These are phyloP conservation scores for Podospora bellae-mahoneyi DNA, from an alignment of 495 filamentous ascomycete species.

Conservation along the genomic window DNA sequence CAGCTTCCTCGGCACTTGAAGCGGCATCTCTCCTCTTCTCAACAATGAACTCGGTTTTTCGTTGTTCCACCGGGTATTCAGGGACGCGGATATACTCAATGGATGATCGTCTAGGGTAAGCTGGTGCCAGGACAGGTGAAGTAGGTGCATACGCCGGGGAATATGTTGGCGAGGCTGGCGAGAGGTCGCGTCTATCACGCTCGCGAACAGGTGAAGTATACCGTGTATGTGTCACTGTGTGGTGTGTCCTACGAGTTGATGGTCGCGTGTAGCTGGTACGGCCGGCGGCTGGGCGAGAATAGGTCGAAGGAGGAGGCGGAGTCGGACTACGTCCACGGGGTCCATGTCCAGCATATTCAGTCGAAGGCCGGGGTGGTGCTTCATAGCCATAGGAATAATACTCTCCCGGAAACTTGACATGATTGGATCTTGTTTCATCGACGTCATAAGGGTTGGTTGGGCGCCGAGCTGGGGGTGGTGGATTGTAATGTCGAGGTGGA, in stretches of 20 bases:
- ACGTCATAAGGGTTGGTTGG: neutral
- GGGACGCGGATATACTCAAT: neutral
- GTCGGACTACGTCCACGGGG: too few species aligned
- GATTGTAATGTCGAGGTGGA: neutral
- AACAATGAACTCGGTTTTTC: neutral
- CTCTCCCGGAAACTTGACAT: neutral
- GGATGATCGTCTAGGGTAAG: neutral
- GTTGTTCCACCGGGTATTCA: neutral
- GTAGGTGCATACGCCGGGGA: neutral
- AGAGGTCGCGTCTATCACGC: neutral
- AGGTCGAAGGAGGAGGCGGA: neutral
- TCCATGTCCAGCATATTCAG: neutral
- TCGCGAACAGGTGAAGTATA: neutral
- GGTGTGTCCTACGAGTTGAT: neutral
- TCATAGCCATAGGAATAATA: neutral
- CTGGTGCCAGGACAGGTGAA: neutral
- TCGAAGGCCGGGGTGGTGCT: neutral
- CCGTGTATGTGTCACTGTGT: neutral
- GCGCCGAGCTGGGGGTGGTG: neutral
- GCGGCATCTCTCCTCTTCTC: neutral
- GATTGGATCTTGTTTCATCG: neutral
- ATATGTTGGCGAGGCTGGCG: neutral
- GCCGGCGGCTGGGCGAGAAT: neutral
- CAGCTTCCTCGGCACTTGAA: neutral
- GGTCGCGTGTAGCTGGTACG: neutral